Percentiles rank a stretch among this genome's conserved stretches.
These are phyloP conservation scores for Ceratocystis variospora DNA, from an alignment of 2,329 filamentous ascomycete species.

Conservation along the genomic window DNA sequence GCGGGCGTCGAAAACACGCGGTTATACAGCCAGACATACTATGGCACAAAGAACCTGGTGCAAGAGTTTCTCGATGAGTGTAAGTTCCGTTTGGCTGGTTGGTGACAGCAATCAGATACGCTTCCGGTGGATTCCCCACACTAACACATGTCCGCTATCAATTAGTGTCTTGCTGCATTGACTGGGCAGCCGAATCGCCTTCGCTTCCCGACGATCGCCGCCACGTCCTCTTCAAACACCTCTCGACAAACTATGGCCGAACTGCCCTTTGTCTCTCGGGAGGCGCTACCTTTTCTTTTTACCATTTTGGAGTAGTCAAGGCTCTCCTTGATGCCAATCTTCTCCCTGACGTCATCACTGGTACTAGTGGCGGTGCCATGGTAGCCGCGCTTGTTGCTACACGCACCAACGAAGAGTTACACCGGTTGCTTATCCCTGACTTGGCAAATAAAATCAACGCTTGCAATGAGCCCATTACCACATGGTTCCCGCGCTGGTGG, in stretches of 20 bases:
- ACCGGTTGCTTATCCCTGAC: conserved; percentile 69
- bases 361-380: conserved; percentile 85
- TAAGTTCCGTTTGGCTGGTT: conserved; percentile 27
- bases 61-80: conserved; percentile 81
- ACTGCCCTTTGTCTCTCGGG: conserved; percentile 88
- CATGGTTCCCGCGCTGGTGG: conserved; percentile 79
- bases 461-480: conserved; percentile 61
- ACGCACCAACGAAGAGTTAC: conserved; percentile 80
- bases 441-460: conserved; percentile 75
- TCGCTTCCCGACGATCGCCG: conserved; percentile 15
- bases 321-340: conserved; percentile 75
- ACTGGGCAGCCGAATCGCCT: conserved; percentile 16
- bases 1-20: conserved; percentile 85
- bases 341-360: conserved; percentile 86
- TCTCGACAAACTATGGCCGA: conserved; percentile 80
- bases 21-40: conserved; percentile 95
- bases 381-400: conserved; percentile 80
- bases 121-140: not conserved
- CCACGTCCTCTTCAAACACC: conserved; percentile 61
- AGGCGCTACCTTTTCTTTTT: conserved; percentile 89
- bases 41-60: conserved; percentile 87
- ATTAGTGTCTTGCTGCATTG: conserved; percentile 16
- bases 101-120: not conserved
- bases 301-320: conserved; percentile 87
- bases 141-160: conserved; percentile 4